phyloP scores from a whole-genome alignment of 352 stramenopile genomes.

The Phytopythium sindhum region DNA sequence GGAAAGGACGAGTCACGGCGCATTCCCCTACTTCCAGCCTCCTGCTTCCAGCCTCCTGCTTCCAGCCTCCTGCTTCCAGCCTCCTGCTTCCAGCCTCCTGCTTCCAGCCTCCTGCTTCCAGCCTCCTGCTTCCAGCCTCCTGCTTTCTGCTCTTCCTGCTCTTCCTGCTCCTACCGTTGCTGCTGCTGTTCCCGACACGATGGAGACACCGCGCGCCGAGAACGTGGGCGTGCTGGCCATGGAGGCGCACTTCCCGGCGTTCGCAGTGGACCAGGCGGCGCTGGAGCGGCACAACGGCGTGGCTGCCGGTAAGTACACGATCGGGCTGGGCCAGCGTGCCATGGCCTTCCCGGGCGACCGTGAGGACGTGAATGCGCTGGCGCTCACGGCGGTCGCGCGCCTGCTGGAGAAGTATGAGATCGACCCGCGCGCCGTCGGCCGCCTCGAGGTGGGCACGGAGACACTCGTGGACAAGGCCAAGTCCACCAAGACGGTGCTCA shows the following conservation, averaged over 20 bases:
- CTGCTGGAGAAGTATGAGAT: slow-evolving; percentile 58
- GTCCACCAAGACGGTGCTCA: slow-evolving; percentile 81
- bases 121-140: too few species aligned
- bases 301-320: slow-evolving; percentile 63
- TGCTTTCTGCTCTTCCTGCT: too few species aligned
- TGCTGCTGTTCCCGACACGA: slow-evolving; percentile 2
- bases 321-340: slow-evolving; percentile 54
- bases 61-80: too few species aligned
- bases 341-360: slow-evolving; percentile 71
- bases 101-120: too few species aligned
- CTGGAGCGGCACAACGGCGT: slow-evolving; percentile 92
- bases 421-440: slow-evolving; percentile 74
- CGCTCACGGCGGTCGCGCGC: slow-evolving; percentile 50
- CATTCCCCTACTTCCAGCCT: neutral
- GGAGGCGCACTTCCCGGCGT: slow-evolving; percentile 95
- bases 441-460: slow-evolving; percentile 97
- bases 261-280: slow-evolving; percentile 92
- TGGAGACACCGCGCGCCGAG: slow-evolving; percentile 29
- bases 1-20: too few species aligned
- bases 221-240: slow-evolving; percentile 97
- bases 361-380: slow-evolving; percentile 72
- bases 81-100: too few species aligned
- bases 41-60: too few species aligned
- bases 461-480: slow-evolving; percentile 91
- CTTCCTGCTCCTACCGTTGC: neutral